phyloP scores from a whole-genome alignment of 2,329 filamentous ascomycete species.

The Cladophialophora exuberans region DNA sequence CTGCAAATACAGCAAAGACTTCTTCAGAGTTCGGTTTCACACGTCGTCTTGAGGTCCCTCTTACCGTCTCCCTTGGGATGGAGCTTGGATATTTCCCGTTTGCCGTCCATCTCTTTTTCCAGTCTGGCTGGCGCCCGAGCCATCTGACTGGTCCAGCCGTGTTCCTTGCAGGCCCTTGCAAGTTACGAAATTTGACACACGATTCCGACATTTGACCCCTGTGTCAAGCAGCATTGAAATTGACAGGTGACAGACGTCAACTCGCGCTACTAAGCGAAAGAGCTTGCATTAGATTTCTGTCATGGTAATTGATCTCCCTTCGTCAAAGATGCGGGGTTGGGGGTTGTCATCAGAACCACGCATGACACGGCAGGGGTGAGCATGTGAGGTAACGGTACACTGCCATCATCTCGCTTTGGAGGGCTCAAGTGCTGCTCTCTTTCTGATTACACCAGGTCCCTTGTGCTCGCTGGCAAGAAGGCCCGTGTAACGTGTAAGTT shows the following conservation, averaged over 20 bases:
- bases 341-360: slow-evolving; percentile 3
- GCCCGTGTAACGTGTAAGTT: not conserved
- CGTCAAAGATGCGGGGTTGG: slow-evolving; percentile 17
- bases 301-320: not conserved
- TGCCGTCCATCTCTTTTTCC: too few relatives aligned
- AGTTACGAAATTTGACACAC: not conserved
- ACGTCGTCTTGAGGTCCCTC: too few relatives aligned
- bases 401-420: slow-evolving; percentile 1
- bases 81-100: too few relatives aligned
- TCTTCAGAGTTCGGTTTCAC: too few relatives aligned
- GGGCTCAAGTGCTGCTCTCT: not conserved
- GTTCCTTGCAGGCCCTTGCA: not conserved
- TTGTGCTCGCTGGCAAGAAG: not conserved
- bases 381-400: not conserved
- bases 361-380: not conserved
- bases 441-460: too few relatives aligned
- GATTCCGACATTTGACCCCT: not conserved
- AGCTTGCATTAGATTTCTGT: not conserved
- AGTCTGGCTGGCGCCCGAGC: too few relatives aligned
- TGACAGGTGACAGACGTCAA: slow-evolving; percentile 7
- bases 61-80: too few relatives aligned
- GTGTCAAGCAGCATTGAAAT: not conserved
- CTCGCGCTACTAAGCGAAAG: too few relatives aligned
- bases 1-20: too few relatives aligned
- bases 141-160: not conserved